A percentile compares a stretch with the other conserved stretches of the same genome.
Evolutionary conservation across 441 rosid genomes (phyloP).

Genomic region (Melastoma candidum): DNA sequence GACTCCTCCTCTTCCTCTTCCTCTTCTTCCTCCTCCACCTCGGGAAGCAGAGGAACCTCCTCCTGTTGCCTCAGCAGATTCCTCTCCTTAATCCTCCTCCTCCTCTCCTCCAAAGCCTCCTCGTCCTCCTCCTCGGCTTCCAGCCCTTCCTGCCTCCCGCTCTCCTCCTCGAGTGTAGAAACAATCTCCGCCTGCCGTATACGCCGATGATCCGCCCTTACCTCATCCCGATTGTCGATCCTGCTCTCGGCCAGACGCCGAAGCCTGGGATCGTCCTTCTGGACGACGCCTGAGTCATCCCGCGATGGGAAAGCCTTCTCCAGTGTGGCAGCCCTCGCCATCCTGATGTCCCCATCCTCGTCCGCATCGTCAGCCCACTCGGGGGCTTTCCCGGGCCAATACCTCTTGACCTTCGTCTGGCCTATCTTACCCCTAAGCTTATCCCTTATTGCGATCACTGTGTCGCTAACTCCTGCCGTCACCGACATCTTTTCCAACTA

Average conservation of each 20-base stretch:
- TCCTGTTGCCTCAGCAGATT: conserved; percentile 51
- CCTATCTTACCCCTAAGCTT: conserved; percentile 74
- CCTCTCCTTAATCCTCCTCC: conserved; percentile 56
- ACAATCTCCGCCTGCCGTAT: conserved; percentile 78
- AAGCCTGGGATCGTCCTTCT: conserved; percentile 66
- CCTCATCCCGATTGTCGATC: conserved; percentile 65
- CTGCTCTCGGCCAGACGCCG: conserved; percentile 76
- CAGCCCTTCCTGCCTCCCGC: conserved; percentile 37
- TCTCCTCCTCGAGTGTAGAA: conserved; percentile 65
- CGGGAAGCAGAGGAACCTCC: conserved; percentile 47
- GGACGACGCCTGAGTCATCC: conserved; percentile 28
- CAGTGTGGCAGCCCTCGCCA: conserved; percentile 39
- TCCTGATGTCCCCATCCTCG: conserved; percentile 23
- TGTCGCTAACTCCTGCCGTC: conserved; percentile 52
- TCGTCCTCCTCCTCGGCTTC: conserved; percentile 39
- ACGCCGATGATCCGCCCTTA: conserved; percentile 81
- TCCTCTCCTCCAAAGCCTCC: conserved; percentile 3
- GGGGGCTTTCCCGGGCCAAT: conserved; percentile 46
- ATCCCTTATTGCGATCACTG: conserved; percentile 42
- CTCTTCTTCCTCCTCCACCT: conserved; percentile 41
- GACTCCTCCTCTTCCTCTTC: conserved; percentile 58
- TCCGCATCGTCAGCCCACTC: conserved; percentile 71
- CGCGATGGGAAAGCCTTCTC: conserved; percentile 58
- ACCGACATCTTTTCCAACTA: conserved; percentile 45
- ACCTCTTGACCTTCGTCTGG: conserved; percentile 72